Evolutionary conservation across 371 early-diverging fungal species (phyloP), one percentile per base, ranked within the genome.

Genomic region (Mucor circinelloides): DNA sequence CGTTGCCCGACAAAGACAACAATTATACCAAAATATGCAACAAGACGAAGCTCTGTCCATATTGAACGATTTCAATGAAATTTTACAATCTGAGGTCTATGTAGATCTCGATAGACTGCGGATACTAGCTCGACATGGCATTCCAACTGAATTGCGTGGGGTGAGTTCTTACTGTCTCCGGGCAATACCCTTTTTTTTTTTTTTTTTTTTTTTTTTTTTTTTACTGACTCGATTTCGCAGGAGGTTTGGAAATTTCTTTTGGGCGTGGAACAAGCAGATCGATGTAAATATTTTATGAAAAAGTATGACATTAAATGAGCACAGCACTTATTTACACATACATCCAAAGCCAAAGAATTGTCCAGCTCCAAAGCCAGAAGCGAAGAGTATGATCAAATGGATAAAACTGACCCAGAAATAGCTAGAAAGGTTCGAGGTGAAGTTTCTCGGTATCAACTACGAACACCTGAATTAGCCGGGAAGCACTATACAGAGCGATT

Each of bases 241-340:
- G 91, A 91, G 55, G 93, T 90, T 32, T 95, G 95, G 95, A 87
- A 92, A 78, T 94, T 86, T 66, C 80, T 95, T 58, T 84, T 95
- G n/a, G 93, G 91, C 30, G 89, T 94, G 10, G 89, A 91, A 72
- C 83, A 87, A 58, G 81, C 93, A 8, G 93, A 95, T 81, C 83
- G 93, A 71, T 90, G 93, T 90, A 86, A 78, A 83, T 82, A 68
- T 27, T 56, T 27, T 17, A 52, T 17, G 61, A 23, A 27, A 46
- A 12, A 54, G 12, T 38, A 17, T 58, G 34, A 70, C 52, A 64
- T 52, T 54, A 54, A 15, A 36, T 50, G 50, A 50, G 50, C 50
- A 19, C 21, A 50, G 7, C 50, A 17, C 17, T 30, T 30, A 17
- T 31, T 56, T 30, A 56, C 50, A 67, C 61, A 36, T 27, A 12